Percentiles rank a stretch among this genome's conserved stretches.
These are phyloP conservation scores for Asterionellopsis glacialis DNA, from an alignment of 108 stramenopile species.

Conservation along the genomic window DNA sequence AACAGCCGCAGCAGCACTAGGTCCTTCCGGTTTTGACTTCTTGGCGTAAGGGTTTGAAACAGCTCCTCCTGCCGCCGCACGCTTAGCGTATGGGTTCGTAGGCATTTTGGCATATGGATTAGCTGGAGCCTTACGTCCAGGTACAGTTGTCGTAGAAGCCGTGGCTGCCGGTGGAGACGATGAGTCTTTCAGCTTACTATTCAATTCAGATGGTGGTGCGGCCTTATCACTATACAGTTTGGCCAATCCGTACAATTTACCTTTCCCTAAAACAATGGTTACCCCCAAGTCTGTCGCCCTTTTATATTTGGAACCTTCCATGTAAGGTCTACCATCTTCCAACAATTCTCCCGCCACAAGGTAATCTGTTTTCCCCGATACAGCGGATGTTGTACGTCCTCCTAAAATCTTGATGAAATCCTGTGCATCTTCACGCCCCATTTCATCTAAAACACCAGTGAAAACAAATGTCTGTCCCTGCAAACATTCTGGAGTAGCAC, in stretches of 20 bases:
- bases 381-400: conserved; percentile 69
- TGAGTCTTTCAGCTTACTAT: conserved; percentile 2
- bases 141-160: conserved; percentile 1
- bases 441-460: conserved; percentile 55
- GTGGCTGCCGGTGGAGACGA: conserved; percentile 7
- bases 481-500: conserved; percentile 29
- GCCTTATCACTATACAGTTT: conserved; percentile 51
- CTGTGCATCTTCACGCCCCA: conserved; percentile 54
- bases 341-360: conserved; percentile 76
- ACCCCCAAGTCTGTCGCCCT: conserved; percentile 48
- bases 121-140: conserved; percentile 3
- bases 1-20: conserved; percentile 4
- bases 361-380: conserved; percentile 84
- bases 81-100: conserved; percentile 60
- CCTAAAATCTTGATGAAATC: conserved; percentile 79
- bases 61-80: conserved; percentile 15
- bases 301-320: conserved; percentile 78
- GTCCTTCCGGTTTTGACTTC: neutral
- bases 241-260: conserved; percentile 55
- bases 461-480: conserved; percentile 70
- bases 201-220: conserved; percentile 15
- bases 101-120: conserved; percentile 35
- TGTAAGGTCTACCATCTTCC: conserved; percentile 88
- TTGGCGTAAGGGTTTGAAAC: conserved; percentile 30
- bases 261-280: conserved; percentile 41